A percentile compares a stretch with the other conserved stretches of the same genome.
Conservation (phyloP, 805 yeast genomes). For the Geotrichum ghanense region DNA sequence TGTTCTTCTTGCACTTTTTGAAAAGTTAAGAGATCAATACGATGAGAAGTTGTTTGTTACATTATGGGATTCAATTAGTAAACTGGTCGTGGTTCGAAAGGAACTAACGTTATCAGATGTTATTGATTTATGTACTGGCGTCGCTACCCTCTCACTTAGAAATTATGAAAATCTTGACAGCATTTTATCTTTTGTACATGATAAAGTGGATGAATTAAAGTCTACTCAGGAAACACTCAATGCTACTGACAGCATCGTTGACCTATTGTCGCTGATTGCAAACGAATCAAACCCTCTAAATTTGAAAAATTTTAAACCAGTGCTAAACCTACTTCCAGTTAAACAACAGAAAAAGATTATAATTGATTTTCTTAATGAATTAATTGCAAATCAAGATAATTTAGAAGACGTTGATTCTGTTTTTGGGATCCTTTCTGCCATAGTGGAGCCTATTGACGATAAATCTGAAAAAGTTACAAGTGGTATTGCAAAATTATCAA, state of each 20-base stretch:
- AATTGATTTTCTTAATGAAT: background rate
- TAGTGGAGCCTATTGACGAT: background rate
- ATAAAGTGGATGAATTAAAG: background rate
- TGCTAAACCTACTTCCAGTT: background rate
- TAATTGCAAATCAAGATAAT: background rate
- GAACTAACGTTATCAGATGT: background rate
- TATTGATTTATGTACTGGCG: background rate
- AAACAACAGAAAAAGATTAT: background rate
- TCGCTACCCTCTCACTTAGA: background rate
- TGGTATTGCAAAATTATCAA: background rate
- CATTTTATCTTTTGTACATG: background rate
- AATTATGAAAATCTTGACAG: background rate
- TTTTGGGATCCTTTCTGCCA: background rate
- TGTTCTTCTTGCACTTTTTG: conserved; percentile 55
- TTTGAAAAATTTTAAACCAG: background rate
- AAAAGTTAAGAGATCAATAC: conserved; percentile 14
- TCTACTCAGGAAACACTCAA: background rate
- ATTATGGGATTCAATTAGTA: background rate
- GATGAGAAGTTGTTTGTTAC: conserved; percentile 26
- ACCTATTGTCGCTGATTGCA: background rate
- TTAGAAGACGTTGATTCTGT: background rate
- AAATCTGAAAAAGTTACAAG: background rate
- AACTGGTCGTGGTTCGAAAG: background rate
- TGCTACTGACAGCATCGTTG: background rate
- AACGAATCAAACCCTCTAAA: background rate